Evolutionary conservation across 2,329 filamentous ascomycete genomes (phyloP).

Genomic region (Harringtonia aguacate): DNA sequence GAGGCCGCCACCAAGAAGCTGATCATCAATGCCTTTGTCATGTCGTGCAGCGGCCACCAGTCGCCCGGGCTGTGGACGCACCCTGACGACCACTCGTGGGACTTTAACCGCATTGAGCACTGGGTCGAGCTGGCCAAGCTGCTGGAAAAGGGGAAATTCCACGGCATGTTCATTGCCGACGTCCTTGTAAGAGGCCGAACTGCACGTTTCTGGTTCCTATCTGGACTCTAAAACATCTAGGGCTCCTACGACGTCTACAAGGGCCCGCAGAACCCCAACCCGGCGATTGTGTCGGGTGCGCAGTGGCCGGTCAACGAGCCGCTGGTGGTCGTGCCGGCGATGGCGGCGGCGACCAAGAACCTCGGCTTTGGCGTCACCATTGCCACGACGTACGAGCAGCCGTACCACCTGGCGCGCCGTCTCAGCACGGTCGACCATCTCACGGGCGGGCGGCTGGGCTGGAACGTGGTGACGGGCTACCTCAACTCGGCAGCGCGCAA

Average conservation of each 20-base stretch:
- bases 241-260: conserved; percentile 62
- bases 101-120: conserved; percentile 49
- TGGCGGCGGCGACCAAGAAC: conserved; percentile 12
- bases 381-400: conserved; percentile 11
- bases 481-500: conserved; percentile 11
- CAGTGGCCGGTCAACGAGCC: conserved; percentile 67
- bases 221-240: too few relatives aligned
- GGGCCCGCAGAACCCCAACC: conserved; percentile 34
- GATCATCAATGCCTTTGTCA: conserved; percentile 32
- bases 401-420: conserved; percentile 10
- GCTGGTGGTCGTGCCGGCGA: conserved; percentile 30
- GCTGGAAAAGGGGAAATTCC: conserved; percentile 51
- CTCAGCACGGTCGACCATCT: conserved; percentile 12
- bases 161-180: conserved; percentile 41
- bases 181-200: conserved; percentile 19
- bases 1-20: conserved; percentile 20
- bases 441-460: conserved; percentile 22
- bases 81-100: conserved; percentile 49
- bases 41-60: conserved; percentile 10
- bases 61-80: conserved; percentile 39
- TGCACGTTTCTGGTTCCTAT: background rate
- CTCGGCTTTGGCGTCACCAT: conserved; percentile 12
- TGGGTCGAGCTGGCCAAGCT: conserved; percentile 51
- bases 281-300: conserved; percentile 50
- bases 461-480: conserved; percentile 23